A percentile compares a stretch with the other conserved stretches of the same genome.
These are phyloP conservation scores for Fusarium sp. DNA, from an alignment of 2,329 filamentous ascomycete genomes.

Conservation along the genomic window DNA sequence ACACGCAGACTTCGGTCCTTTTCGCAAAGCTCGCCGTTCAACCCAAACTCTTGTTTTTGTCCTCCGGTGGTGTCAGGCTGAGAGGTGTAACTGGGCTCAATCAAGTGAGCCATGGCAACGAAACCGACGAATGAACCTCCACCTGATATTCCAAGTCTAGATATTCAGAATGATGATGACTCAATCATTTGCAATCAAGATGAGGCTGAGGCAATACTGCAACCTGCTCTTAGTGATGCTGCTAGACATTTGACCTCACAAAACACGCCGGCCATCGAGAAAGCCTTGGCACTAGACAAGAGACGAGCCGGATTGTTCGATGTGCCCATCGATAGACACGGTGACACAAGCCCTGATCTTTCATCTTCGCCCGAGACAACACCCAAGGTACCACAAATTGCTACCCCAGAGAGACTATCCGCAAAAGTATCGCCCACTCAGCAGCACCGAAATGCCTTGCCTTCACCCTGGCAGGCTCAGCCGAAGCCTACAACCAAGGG, in stretches of 20 bases:
- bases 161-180: slow-evolving; percentile 30
- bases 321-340: slow-evolving; percentile 29
- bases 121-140: slow-evolving; percentile 4
- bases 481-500: slow-evolving; percentile 31
- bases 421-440: slow-evolving; percentile 1
- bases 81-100: not conserved
- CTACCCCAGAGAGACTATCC: slow-evolving; percentile 3
- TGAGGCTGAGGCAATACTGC: slow-evolving; percentile 67
- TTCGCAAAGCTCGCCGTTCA: not conserved
- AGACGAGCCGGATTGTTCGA: slow-evolving; percentile 44
- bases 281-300: slow-evolving; percentile 63
- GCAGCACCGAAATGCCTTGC: slow-evolving; percentile 22
- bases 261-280: slow-evolving; percentile 66
- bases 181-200: slow-evolving; percentile 57
- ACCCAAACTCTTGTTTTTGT: not conserved
- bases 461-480: slow-evolving; percentile 46
- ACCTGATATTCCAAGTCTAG: slow-evolving; percentile 1
- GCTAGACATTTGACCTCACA: slow-evolving; percentile 65
- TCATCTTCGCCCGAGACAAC: slow-evolving; percentile 30
- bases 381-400: slow-evolving; percentile 4
- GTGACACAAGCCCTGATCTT: slow-evolving; percentile 39
- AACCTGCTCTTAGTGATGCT: slow-evolving; percentile 65
- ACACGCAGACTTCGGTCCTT: slow-evolving; percentile 7
- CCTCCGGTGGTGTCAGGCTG: not conserved
- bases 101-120: slow-evolving; percentile 19